These are phyloP conservation scores for Bocquillonia castaneifolia DNA, from an alignment of 441 rosid genomes.

Conservation along the genomic window DNA sequence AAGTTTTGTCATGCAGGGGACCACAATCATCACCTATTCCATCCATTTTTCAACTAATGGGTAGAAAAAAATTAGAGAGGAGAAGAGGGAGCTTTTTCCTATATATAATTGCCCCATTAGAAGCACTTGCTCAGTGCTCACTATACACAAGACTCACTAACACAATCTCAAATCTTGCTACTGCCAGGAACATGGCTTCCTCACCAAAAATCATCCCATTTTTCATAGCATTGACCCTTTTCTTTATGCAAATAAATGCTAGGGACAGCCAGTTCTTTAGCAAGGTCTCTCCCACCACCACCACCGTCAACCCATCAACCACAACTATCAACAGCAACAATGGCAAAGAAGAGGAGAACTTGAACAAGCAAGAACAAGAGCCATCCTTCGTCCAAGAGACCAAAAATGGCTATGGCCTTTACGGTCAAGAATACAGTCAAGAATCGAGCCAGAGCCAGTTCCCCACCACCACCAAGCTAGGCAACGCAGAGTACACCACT, in stretches of 20 bases:
- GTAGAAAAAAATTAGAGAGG: constrained; percentile 11
- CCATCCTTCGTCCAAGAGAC: constrained; percentile 45
- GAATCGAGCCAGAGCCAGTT: constrained; percentile 21
- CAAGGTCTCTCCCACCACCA: constrained; percentile 35
- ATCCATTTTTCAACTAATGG: constrained; percentile 32
- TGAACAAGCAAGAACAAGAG: constrained; percentile 32
- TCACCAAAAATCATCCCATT: constrained; percentile 31
- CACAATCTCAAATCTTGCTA: background rate
- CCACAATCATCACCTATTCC: constrained; percentile 30
- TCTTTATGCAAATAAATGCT: constrained; percentile 40
- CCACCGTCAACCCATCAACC: constrained; percentile 20
- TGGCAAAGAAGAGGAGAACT: constrained; percentile 15
- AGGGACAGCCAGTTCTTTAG: constrained; percentile 76
- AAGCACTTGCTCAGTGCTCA: constrained; percentile 23
- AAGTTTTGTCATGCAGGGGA: constrained; percentile 17
- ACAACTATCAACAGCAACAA: constrained; percentile 20
- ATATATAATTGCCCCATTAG: constrained; percentile 27
- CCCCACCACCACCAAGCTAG: constrained; percentile 27
- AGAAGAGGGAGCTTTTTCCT: background rate
- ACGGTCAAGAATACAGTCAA: constrained; percentile 50
- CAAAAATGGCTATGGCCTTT: constrained; percentile 49
- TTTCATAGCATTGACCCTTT: constrained; percentile 31
- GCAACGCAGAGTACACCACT: constrained; percentile 16
- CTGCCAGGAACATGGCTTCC: constrained; percentile 36
- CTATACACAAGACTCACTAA: background rate